These are phyloP conservation scores for Candida maltosa DNA, from an alignment of 805 yeast genomes.

Conservation along the genomic window DNA sequence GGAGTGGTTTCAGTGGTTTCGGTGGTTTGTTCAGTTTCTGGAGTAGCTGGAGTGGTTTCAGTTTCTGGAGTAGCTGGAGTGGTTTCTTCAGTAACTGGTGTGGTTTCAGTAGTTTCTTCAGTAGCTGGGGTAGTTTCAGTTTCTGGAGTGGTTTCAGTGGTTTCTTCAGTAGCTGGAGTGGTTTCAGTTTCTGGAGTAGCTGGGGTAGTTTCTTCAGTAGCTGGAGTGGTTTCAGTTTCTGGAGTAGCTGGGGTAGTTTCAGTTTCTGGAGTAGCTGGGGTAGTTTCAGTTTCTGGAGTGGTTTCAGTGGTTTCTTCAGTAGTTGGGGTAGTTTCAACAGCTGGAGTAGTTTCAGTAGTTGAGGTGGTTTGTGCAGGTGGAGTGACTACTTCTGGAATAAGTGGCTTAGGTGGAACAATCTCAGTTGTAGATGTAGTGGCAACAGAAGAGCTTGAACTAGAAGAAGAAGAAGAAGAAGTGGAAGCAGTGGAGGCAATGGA, in stretches of 20 bases:
- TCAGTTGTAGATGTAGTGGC: too few species aligned
- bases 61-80: too few species aligned
- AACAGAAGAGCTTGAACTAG: too few species aligned
- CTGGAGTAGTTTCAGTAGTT: not conserved
- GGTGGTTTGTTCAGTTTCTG: slow-evolving; percentile 11
- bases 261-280: slow-evolving; percentile 1
- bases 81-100: slow-evolving; percentile 27
- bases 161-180: slow-evolving; percentile 11
- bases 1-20: slow-evolving; percentile 8
- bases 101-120: slow-evolving; percentile 31
- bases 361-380: not conserved
- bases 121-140: slow-evolving; percentile 5
- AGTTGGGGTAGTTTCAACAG: not conserved
- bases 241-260: slow-evolving; percentile 5
- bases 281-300: not conserved
- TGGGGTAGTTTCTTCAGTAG: slow-evolving; percentile 5
- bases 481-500: too few species aligned
- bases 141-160: slow-evolving; percentile 29
- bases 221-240: slow-evolving; percentile 2
- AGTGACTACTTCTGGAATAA: not conserved
- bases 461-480: too few species aligned
- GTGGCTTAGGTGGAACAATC: too few species aligned
- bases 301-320: not conserved
- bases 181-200: slow-evolving; percentile 3
- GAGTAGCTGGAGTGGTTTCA: slow-evolving; percentile 23